A percentile compares a stretch with the other conserved stretches of the same genome.
Conservation (phyloP, 164 flowering plant genomes). For the Stephania cephalantha region DNA sequence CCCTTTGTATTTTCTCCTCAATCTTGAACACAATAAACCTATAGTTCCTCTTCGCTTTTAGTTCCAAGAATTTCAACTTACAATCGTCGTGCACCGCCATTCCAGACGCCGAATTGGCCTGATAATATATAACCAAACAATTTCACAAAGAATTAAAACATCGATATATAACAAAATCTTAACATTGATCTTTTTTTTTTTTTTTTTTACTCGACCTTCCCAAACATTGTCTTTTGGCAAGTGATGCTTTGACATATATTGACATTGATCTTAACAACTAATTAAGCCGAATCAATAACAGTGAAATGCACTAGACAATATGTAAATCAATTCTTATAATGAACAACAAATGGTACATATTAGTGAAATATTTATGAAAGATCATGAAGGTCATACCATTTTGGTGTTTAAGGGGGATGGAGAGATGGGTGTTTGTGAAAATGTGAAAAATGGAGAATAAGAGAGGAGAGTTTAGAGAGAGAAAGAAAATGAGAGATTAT, state of each 20-base stretch:
- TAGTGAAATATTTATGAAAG: neutral
- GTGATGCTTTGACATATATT: no score
- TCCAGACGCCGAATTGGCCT: slow-evolving; percentile 83
- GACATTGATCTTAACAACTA: neutral
- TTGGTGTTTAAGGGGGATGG: neutral
- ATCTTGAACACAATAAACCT: slow-evolving; percentile 68
- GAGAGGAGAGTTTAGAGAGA: neutral
- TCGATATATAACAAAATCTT: neutral
- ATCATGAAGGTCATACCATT: neutral
- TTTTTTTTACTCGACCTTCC: neutral
- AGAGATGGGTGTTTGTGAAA: neutral
- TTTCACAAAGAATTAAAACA: neutral
- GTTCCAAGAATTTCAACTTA: slow-evolving; percentile 65
- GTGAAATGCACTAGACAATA: no score
- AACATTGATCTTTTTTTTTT: no score
- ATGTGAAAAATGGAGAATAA: neutral
- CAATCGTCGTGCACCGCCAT: slow-evolving; percentile 74
- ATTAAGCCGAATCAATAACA: neutral
- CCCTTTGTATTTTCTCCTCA: slow-evolving; percentile 45
- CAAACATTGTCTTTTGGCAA: neutral
- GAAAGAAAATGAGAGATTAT: neutral
- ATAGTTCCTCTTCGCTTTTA: slow-evolving; percentile 59
- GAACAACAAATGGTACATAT: no score
- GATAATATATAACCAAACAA: neutral
- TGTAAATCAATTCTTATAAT: no score